Evolutionary conservation across 345 rosid species (phyloP).

Genomic region (Boechera divaricarpa): DNA sequence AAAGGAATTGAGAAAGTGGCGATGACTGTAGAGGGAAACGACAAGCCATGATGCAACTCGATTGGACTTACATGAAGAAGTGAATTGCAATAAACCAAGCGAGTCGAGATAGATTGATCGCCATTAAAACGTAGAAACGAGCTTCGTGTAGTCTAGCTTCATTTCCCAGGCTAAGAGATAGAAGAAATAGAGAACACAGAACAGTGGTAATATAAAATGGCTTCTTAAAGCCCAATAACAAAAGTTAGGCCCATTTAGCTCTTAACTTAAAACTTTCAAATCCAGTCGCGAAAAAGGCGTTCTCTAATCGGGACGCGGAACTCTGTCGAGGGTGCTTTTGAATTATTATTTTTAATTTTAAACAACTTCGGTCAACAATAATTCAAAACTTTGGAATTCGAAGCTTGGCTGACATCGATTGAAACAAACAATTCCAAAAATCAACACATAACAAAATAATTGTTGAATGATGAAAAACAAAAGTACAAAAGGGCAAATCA

Average conservation of each 20-base stretch:
- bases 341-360: background rate
- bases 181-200: slow-evolving; percentile 16
- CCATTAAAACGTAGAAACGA: slow-evolving; percentile 37
- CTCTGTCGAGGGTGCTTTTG: background rate
- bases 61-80: slow-evolving; percentile 44
- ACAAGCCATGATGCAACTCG: slow-evolving; percentile 49
- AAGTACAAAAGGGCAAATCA: background rate
- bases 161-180: slow-evolving; percentile 28
- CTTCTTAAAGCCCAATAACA: slow-evolving; percentile 32
- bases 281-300: slow-evolving; percentile 14
- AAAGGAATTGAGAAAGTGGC: slow-evolving; percentile 35
- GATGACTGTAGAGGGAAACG: slow-evolving; percentile 53
- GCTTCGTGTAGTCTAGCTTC: background rate
- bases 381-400: slow-evolving; percentile 29
- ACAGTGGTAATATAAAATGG: background rate
- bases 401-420: slow-evolving; percentile 35
- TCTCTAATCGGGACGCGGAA: background rate
- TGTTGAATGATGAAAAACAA: slow-evolving; percentile 8
- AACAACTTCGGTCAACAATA: slow-evolving; percentile 35
- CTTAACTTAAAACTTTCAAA: background rate
- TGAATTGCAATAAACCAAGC: slow-evolving; percentile 35
- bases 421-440: slow-evolving; percentile 28
- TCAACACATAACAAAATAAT: slow-evolving; percentile 1
- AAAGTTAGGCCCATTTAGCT: slow-evolving; percentile 16
- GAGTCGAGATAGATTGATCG: slow-evolving; percentile 33